phyloP scores from a whole-genome alignment of 805 yeast genomes.

The Ogataea haglerorum region DNA sequence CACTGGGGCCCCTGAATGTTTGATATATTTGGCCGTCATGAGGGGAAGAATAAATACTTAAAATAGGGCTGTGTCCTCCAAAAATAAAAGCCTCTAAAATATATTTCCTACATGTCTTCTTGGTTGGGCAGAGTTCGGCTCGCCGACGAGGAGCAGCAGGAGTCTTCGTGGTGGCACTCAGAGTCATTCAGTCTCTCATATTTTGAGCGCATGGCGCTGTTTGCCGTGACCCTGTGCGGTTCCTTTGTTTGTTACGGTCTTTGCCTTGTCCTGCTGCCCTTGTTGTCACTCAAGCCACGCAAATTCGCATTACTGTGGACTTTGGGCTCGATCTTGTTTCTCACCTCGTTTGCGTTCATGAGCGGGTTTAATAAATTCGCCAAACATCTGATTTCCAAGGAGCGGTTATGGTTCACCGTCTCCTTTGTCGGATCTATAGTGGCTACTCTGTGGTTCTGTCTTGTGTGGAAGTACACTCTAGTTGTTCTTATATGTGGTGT shows the following conservation, averaged over 20 bases:
- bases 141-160: conserved; percentile 5
- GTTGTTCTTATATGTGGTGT: conserved; percentile 68
- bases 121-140: conserved; percentile 6
- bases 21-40: conserved; percentile 25
- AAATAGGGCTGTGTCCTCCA: background rate
- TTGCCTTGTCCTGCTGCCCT: conserved; percentile 77
- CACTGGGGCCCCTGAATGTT: conserved; percentile 59
- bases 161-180: conserved; percentile 7
- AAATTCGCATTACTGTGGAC: conserved; percentile 87
- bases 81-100: background rate
- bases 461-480: conserved; percentile 60
- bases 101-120: conserved; percentile 2
- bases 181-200: conserved; percentile 51
- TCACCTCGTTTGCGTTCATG: conserved; percentile 77
- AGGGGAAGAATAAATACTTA: conserved; percentile 4
- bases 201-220: conserved; percentile 73
- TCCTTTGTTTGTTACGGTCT: conserved; percentile 71
- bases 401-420: conserved; percentile 67
- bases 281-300: conserved; percentile 75
- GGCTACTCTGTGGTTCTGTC: conserved; percentile 68
- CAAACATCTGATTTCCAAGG: conserved; percentile 63
- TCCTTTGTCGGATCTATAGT: conserved; percentile 73
- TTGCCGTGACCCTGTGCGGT: conserved; percentile 68
- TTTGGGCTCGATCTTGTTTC: conserved; percentile 77
- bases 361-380: conserved; percentile 81